A percentile compares a stretch with the other conserved stretches of the same genome.
These are phyloP conservation scores for Neofusicoccum umdonicola DNA, from an alignment of 2,329 filamentous ascomycete genomes.

Conservation along the genomic window DNA sequence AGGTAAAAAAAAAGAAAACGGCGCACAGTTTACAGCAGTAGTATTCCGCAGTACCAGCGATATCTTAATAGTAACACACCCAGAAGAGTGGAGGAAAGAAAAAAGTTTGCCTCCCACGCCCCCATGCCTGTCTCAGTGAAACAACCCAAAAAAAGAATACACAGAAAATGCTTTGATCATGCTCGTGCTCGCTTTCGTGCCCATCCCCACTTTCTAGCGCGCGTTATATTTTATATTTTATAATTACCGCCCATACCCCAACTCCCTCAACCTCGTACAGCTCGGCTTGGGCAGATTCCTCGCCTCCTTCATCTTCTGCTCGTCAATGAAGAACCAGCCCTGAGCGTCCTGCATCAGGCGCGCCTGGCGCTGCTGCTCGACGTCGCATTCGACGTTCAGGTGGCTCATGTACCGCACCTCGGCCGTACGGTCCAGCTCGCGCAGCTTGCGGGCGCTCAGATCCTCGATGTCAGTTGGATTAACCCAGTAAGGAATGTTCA, in stretches of 20 bases:
- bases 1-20: neutral
- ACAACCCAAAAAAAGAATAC: neutral
- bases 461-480: conserved; percentile 74
- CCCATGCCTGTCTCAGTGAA: neutral
- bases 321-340: conserved; percentile 83
- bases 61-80: neutral
- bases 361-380: conserved; percentile 65
- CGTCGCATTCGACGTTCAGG: conserved; percentile 70
- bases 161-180: neutral
- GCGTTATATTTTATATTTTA: neutral
- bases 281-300: conserved; percentile 56
- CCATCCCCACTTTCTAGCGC: neutral
- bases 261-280: neutral
- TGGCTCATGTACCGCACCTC: conserved; percentile 70
- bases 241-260: conserved; percentile 7
- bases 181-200: neutral
- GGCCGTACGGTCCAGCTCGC: conserved; percentile 72
- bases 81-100: neutral
- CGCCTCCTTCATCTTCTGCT: conserved; percentile 74
- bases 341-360: conserved; percentile 73
- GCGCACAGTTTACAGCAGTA: neutral
- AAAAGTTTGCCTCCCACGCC: neutral
- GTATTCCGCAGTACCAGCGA: neutral
- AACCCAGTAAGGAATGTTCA: conserved; percentile 80
- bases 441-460: conserved; percentile 67